phyloP scores from a whole-genome alignment of 441 rosid species.

The Lepidium campestre region DNA sequence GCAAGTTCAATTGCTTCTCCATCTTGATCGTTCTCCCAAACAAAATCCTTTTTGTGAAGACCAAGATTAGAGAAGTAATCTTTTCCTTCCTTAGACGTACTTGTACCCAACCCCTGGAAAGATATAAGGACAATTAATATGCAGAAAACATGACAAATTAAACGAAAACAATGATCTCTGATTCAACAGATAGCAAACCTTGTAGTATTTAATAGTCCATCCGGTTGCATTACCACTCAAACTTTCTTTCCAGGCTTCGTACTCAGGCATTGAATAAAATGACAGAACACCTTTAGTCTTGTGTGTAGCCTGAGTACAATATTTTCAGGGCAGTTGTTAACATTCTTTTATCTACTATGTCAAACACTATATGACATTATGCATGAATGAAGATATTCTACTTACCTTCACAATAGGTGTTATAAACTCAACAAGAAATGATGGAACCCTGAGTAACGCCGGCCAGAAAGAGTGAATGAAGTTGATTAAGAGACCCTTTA shows the following conservation, averaged over 20 bases:
- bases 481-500: conserved; percentile 87
- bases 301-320: conserved; percentile 56
- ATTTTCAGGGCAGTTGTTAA: not conserved
- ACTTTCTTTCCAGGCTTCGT: conserved; percentile 80
- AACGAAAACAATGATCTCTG: no score
- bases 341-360: not conserved
- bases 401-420: conserved; percentile 95
- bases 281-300: conserved; percentile 40
- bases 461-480: conserved; percentile 98
- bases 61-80: conserved; percentile 57
- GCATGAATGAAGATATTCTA: not conserved
- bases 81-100: conserved; percentile 66
- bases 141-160: not conserved
- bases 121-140: not conserved
- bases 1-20: conserved; percentile 97
- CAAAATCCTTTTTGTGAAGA: conserved; percentile 78
- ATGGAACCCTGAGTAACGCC: conserved; percentile 70
- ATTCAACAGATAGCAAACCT: conserved; percentile 49
- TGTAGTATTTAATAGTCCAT: conserved; percentile 94
- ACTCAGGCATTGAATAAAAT: conserved; percentile 94
- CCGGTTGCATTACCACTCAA: conserved; percentile 57
- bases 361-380: not conserved
- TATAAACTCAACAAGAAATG: conserved; percentile 89
- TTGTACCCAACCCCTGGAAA: conserved; percentile 93
- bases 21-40: conserved; percentile 73